Evolutionary conservation across 257 asterid genomes (phyloP).

Genomic region (Nyctanthes arbortristis): DNA sequence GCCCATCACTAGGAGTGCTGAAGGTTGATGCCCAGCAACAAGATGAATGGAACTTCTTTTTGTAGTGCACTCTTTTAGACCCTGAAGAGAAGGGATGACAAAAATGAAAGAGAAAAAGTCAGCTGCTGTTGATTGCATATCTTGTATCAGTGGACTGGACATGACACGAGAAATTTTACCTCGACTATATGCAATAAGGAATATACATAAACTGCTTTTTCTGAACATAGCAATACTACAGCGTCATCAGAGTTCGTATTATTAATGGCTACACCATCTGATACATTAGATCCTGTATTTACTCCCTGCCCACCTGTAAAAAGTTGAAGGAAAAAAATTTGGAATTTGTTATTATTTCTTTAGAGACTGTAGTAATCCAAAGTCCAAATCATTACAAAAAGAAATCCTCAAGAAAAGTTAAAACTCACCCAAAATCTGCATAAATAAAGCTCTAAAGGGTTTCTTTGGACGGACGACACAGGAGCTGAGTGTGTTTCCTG

Average conservation of each 20-base stretch:
- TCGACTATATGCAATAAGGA: slow-evolving; percentile 70
- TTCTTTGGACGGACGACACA: slow-evolving; percentile 67
- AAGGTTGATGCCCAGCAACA: slow-evolving; percentile 86
- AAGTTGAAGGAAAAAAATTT: slow-evolving; percentile 5
- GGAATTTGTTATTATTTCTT: neutral
- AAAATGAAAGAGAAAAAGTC: slow-evolving; percentile 16
- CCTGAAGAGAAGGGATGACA: slow-evolving; percentile 41
- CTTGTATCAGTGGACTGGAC: neutral
- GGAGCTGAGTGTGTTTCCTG: slow-evolving; percentile 70
- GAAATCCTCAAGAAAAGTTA: neutral
- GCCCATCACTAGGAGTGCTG: slow-evolving; percentile 58
- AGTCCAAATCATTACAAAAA: slow-evolving; percentile 3
- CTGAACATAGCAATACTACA: slow-evolving; percentile 68
- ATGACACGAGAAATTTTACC: slow-evolving; percentile 42
- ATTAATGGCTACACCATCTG: slow-evolving; percentile 36
- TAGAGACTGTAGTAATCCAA: neutral
- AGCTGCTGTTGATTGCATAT: neutral
- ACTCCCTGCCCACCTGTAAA: slow-evolving; percentile 41
- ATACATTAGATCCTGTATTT: slow-evolving; percentile 33
- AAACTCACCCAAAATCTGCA: slow-evolving; percentile 63
- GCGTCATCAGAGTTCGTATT: slow-evolving; percentile 42
- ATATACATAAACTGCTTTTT: slow-evolving; percentile 77
- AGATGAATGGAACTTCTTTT: slow-evolving; percentile 76
- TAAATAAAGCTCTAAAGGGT: slow-evolving; percentile 76
- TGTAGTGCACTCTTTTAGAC: slow-evolving; percentile 79